Evolutionary conservation across 2,329 filamentous ascomycete genomes (phyloP), one percentile per base, ranked within the genome.

Genomic region (Ploettnerulaceae sp.): DNA sequence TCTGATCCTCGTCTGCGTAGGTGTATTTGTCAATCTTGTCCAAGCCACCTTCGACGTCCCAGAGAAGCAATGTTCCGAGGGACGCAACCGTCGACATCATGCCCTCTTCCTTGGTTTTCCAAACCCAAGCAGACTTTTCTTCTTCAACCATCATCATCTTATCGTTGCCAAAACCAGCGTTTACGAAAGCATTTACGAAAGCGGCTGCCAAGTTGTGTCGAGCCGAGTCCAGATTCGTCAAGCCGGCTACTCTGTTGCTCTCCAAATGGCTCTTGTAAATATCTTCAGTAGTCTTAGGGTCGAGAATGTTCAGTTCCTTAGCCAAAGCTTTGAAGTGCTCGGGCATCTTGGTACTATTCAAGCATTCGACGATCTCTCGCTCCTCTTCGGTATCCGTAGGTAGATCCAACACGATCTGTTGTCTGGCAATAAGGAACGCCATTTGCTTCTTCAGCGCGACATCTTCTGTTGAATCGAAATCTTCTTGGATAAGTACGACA

Each of bases 221-320:
- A 22, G 91, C 90, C 7, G 93, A 98, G 65, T 98, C 93, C 36
- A 94, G 81, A 64, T 96, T 96, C 8, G 91, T 96, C 69, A 95
- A 79, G 26, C 89, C 90, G 18, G 89, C 88, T 43, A 94, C 93
- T 52, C 94, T 81, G 60, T 84, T 95, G 71, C 87, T 97, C 70
- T 98, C 93, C 4, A 98, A 78, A 68, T 98, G 93, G 63, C 89
- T 95, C 74, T 98, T 98, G 78, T 98, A 98, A 61, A 98, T 98
- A 61, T 98, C 94, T 65, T 98, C 93, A 0, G 91, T 94, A 33
- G 88, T 87, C 73, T 96, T 97, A 26, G 93, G 93, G 54, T 98
- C 93, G 32, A 97, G 74, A 42, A 98, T 91, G 67, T 98, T 97
- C 44, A 98, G 76, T 66, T 98, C 93, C 69, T 96, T 96, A 48